Base-by-base conservation (phyloP, 768 basidiomycete species). In the Lenzites betulinus region DNA sequence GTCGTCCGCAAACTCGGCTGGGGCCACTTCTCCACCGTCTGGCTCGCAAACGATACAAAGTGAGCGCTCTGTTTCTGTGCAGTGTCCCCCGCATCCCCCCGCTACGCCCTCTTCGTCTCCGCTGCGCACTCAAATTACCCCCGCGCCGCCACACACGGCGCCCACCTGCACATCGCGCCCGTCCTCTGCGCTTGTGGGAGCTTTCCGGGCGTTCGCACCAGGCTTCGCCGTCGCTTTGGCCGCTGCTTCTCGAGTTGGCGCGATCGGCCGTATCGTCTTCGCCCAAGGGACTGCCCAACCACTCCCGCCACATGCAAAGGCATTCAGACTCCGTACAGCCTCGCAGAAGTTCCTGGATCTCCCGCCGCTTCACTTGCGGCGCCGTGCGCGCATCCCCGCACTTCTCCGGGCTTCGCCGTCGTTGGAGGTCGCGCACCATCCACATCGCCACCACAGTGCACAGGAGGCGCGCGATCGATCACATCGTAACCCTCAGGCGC, bases 1-100 rank as follows among this genome's bases (percentile, higher is more conserved):
- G 90, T 98, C 66, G 94, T 97, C 57, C 80, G 96, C 63, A 99
- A 99, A 74, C 86, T 99, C 11, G 96, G 96, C 25, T 93, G 90
- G 90, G 94, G 94, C 16, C 94, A 95, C 73, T 96, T 95, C 72
- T 92, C 90, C 1, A 96, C 94, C 0, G 94, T 95, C 7, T 95
- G 93, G 93, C 82, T 94, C 0, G 90, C 92, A 25, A 86, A 82
- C 67, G 93, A 94, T 72, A 78, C 78, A 70, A 92, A 89, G 92
- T 92, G 69, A 65, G 86, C 78, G 28, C 63, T 35, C 6, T 22
- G 41, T 49, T 59, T 41, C 47, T 39, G n/a, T n/a, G n/a, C n/a
- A n/a, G 15, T 47, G n/a, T n/a, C n/a, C n/a, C n/a, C n/a, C n/a
- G n/a, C n/a, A n/a, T n/a, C n/a, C n/a, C n/a, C n/a, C n/a, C n/a